These are phyloP conservation scores for Colletotrichum tanaceti DNA, from an alignment of 2,329 filamentous ascomycete species.

Conservation along the genomic window DNA sequence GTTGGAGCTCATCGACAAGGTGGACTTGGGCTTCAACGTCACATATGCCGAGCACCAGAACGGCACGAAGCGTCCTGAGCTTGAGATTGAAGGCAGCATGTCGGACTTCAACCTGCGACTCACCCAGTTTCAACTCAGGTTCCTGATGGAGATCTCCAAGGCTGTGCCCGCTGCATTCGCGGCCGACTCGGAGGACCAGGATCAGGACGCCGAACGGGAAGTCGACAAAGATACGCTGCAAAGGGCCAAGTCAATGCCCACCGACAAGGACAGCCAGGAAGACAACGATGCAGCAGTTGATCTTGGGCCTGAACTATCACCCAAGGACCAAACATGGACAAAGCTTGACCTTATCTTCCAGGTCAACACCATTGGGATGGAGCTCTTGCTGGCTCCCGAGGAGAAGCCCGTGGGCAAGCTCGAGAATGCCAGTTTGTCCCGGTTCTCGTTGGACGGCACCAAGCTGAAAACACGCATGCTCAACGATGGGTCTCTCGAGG, in stretches of 20 bases:
- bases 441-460: conserved; percentile 94
- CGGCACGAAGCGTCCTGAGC: conserved; percentile 83
- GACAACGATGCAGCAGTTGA: conserved; percentile 58
- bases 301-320: conserved; percentile 77
- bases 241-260: conserved; percentile 55
- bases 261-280: conserved; percentile 45
- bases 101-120: conserved; percentile 91
- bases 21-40: conserved; percentile 92
- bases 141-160: conserved; percentile 86
- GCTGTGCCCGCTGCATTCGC: conserved; percentile 90
- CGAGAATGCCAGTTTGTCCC: conserved; percentile 84
- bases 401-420: conserved; percentile 82
- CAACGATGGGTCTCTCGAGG: conserved; percentile 90
- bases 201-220: conserved; percentile 80
- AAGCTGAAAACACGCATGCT: conserved; percentile 93
- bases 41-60: conserved; percentile 88
- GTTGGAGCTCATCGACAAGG: conserved; percentile 95
- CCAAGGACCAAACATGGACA: conserved; percentile 81
- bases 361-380: conserved; percentile 86
- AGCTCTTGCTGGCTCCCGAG: conserved; percentile 82
- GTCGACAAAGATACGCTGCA: conserved; percentile 69
- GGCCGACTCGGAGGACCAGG: conserved; percentile 75
- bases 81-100: conserved; percentile 91
- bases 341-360: conserved; percentile 94
- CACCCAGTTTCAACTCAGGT: conserved; percentile 91